These are phyloP conservation scores for Heterobasidion occidentale DNA, from an alignment of 1,284 basidiomycete species.

Conservation along the genomic window DNA sequence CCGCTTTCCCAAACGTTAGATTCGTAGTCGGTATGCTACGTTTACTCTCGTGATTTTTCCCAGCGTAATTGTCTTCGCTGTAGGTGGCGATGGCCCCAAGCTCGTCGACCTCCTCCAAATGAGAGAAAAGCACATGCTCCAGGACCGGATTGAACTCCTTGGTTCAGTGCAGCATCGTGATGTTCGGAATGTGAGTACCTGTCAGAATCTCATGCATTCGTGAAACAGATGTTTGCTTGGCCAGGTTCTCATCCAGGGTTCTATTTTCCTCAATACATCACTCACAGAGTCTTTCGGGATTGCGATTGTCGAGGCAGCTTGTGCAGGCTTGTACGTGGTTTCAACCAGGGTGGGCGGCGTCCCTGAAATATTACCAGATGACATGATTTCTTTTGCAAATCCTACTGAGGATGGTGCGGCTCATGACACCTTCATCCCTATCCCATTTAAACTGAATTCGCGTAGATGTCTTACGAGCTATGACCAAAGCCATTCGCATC, in stretches of 20 bases:
- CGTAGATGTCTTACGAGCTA: constrained; percentile 79
- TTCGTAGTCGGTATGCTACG: constrained; percentile 75
- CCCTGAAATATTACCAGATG: constrained; percentile 88
- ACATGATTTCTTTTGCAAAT: constrained; percentile 91
- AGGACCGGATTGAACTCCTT: constrained; percentile 86
- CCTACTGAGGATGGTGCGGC: constrained; percentile 72
- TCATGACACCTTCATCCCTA: constrained; percentile 2
- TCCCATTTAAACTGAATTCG: neutral
- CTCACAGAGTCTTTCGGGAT: constrained; percentile 98
- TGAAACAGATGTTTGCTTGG: neutral
- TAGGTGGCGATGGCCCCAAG: constrained; percentile 93
- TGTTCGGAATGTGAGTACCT: constrained; percentile 63
- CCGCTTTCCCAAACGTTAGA: constrained; percentile 73
- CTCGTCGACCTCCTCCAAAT: constrained; percentile 94
- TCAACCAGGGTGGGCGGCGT: constrained; percentile 93
- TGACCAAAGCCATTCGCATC: constrained; percentile 73
- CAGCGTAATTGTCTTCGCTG: neutral
- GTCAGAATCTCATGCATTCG: neutral
- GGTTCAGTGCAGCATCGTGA: constrained; percentile 78
- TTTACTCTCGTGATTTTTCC: neutral
- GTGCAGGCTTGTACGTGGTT: constrained; percentile 90
- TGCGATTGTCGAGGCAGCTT: constrained; percentile 93
- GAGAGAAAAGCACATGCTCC: constrained; percentile 84
- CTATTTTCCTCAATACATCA: constrained; percentile 94
- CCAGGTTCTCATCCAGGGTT: constrained; percentile 75